Conservation (phyloP, 495 filamentous ascomycete species). For the Penicillium roqueforti region DNA sequence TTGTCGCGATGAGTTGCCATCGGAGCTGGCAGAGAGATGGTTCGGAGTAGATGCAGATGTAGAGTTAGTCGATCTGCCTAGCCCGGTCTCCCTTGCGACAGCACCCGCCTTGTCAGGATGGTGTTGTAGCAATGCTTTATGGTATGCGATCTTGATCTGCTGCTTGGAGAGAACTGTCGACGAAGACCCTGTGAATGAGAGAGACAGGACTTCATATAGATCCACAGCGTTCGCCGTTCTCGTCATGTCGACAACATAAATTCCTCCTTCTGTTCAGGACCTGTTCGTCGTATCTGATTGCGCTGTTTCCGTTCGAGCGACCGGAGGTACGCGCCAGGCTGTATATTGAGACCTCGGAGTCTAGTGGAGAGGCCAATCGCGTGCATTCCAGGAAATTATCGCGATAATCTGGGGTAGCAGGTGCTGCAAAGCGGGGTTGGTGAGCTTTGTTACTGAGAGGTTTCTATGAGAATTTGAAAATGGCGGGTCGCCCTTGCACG, state of each 20-base stretch:
- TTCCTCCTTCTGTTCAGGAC: constrained; percentile 1
- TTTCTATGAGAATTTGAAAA: constrained; percentile 1
- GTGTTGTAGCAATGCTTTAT: constrained; percentile 67
- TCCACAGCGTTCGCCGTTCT: constrained; percentile 21
- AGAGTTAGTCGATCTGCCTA: not conserved
- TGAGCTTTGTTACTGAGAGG: not conserved
- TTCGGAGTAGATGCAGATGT: not conserved
- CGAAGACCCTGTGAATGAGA: constrained; percentile 34
- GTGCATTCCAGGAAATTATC: not conserved
- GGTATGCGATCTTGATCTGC: constrained; percentile 71
- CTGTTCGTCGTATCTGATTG: not conserved
- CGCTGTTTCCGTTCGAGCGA: constrained; percentile 1
- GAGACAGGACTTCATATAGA: constrained; percentile 53
- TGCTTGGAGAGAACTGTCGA: constrained; percentile 31
- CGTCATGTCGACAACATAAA: constrained; percentile 18
- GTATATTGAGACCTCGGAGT: not conserved
- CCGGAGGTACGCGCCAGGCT: constrained; percentile 1
- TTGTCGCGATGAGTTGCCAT: constrained; percentile 2
- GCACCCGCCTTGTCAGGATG: constrained; percentile 71
- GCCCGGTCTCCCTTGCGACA: constrained; percentile 13
- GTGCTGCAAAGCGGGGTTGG: constrained; percentile 9
- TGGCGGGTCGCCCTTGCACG: constrained; percentile 6
- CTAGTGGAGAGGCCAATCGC: constrained; percentile 7
- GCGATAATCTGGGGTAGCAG: not conserved
- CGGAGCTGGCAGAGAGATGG: not conserved